A percentile compares a stretch with the other conserved stretches of the same genome.
Evolutionary conservation across 768 basidiomycete genomes (phyloP).

Genomic region (Mrakia gelida): DNA sequence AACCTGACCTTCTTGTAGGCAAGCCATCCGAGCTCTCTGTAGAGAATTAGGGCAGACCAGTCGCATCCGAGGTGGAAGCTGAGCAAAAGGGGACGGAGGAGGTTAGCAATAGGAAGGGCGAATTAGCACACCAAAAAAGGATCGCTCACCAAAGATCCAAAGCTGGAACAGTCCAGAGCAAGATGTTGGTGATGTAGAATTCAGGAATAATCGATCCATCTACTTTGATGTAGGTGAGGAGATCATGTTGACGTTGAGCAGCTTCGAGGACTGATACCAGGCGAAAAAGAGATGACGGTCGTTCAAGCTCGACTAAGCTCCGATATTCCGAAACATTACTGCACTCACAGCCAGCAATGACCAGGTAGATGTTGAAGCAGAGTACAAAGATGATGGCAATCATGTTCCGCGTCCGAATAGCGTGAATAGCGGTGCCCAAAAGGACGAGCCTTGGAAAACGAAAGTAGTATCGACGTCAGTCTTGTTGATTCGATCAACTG

Average conservation of each 20-base stretch:
- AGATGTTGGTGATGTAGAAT: background rate
- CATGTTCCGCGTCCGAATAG: background rate
- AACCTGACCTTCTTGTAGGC: background rate
- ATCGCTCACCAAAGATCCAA: background rate
- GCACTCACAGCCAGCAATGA: background rate
- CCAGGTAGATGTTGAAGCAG: slow-evolving; percentile 9
- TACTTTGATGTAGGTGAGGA: background rate
- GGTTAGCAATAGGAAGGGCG: too few relatives aligned
- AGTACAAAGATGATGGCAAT: background rate
- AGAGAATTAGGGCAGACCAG: background rate
- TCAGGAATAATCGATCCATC: background rate
- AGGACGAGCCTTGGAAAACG: too few relatives aligned
- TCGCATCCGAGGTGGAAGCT: slow-evolving; percentile 7
- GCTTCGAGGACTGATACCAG: background rate
- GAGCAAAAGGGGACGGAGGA: too few relatives aligned
- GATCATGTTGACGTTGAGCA: background rate
- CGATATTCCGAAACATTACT: too few relatives aligned
- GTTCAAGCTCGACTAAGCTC: background rate
- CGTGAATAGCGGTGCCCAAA: background rate
- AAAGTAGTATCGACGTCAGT: too few relatives aligned
- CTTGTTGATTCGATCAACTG: too few relatives aligned
- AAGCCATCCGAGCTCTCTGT: background rate
- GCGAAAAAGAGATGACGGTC: background rate
- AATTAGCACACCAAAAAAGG: too few relatives aligned
- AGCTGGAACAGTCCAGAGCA: background rate